Evolutionary conservation across 345 rosid genomes (phyloP).

Genomic region (Gossypium arboreum): DNA sequence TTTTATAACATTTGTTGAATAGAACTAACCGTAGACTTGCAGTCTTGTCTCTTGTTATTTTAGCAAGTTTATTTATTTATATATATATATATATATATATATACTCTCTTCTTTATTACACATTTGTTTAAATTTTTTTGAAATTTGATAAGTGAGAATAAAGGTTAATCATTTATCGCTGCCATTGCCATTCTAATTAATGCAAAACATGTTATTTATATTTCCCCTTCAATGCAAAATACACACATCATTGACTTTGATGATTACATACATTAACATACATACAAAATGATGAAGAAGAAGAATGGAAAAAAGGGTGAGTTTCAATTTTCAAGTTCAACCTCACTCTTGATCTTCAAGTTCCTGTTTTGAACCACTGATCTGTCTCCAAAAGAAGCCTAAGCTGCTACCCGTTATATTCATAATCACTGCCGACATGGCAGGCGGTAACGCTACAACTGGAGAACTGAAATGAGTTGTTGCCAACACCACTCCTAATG

Average conservation of each 20-base stretch:
- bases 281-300: too few species aligned
- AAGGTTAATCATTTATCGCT: too few species aligned
- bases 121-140: too few species aligned
- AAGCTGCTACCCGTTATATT: conserved; percentile 62
- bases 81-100: not conserved
- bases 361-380: not conserved
- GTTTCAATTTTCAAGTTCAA: not conserved
- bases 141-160: too few species aligned
- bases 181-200: too few species aligned
- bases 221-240: too few species aligned
- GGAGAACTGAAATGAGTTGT: conserved; percentile 61
- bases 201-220: too few species aligned
- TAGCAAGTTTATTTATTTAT: not conserved
- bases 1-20: too few species aligned
- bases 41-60: too few species aligned
- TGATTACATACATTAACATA: not conserved
- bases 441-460: conserved; percentile 51
- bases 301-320: not conserved
- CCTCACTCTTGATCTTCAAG: conserved; percentile 13
- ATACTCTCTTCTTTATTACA: too few species aligned
- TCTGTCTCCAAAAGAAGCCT: conserved; percentile 48
- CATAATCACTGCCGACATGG: conserved; percentile 66
- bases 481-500: conserved; percentile 62
- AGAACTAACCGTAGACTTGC: too few species aligned
- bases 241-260: not conserved